Conservation (phyloP, 1,284 basidiomycete genomes). For the Heliocybe sulcata region DNA sequence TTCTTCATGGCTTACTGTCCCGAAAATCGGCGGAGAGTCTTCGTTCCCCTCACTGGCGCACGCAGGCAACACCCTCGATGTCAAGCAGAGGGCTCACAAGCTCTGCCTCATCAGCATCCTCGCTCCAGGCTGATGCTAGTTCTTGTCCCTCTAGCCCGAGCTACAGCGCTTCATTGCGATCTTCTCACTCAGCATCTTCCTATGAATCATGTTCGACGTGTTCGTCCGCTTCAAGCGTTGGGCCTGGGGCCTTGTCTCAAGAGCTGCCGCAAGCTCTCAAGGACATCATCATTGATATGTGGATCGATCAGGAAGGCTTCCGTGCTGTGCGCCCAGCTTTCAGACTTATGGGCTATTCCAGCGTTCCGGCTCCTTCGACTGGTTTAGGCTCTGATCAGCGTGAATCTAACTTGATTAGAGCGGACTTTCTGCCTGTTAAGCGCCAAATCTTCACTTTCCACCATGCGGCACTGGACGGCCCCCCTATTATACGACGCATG, state of each 20-base stretch:
- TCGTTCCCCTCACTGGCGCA: not conserved
- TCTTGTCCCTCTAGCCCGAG: not conserved
- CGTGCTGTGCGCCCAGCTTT: conserved; percentile 53
- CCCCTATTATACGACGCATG: conserved; percentile 60
- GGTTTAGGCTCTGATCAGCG: conserved; percentile 8
- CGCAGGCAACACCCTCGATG: not conserved
- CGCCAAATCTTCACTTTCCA: conserved; percentile 61
- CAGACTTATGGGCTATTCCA: conserved; percentile 43
- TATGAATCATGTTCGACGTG: not conserved
- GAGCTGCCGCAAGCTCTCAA: conserved; percentile 18
- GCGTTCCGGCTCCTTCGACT: conserved; percentile 7
- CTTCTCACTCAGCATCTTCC: not conserved
- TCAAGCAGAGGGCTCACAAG: not conserved
- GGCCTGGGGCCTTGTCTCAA: not conserved
- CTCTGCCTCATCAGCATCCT: not conserved
- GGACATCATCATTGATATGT: conserved; percentile 48
- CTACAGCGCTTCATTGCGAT: not conserved
- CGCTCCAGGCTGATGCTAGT: not conserved
- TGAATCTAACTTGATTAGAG: conserved; percentile 29
- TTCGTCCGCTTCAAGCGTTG: not conserved
- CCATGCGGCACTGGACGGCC: conserved; percentile 59
- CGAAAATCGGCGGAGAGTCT: not conserved
- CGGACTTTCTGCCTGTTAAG: conserved; percentile 55
- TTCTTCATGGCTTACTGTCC: not conserved
- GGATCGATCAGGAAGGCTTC: conserved; percentile 78